Base-by-base conservation (phyloP, 441 rosid genomes). In the Bruguiera hainesii region DNA sequence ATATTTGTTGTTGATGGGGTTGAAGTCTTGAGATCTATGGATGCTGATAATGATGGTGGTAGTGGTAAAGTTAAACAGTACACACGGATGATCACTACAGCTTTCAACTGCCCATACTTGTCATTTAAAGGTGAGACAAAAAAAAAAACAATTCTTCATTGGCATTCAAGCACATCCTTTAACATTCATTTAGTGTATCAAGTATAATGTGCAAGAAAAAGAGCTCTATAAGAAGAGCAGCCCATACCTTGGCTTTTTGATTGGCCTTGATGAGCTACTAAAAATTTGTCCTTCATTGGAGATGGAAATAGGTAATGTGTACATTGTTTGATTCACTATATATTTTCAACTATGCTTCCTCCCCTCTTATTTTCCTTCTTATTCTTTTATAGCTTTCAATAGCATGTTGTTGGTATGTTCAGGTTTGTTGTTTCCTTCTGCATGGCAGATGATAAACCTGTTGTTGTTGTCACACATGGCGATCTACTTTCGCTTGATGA, bases 391-490 rank as follows among this genome's bases (percentile, higher is more conserved):
- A 60, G 63, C 28, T 10, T 42, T 59, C 55, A 7, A 48, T 60
- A 39, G n/a, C 19, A 58, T 25, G 33, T 66, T 29, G 25, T 50
- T 6, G 56, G 30, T 21, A 5, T 15, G 55, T 68, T 53, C 13
- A 35, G 6, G 58, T 26, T 55, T 26, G 15, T 55, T 75, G 48
- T 18, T 56, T 69, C 57, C 62, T 35, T 19, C 2, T 69, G 8
- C 60, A 39, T 56, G 67, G 51, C 76, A 91, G 98, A 93, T 87
- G 87, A 86, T 75, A 90, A 87, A 78, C 92, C 98, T 74, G 93
- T 71, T 65, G 79, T 93, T 23, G 88, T 85, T 71, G 75, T 90
- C 61, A 90, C 96, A n/a, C 96, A 87, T 42, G 96, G 98, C 10
- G 94, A 93, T 82, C 66, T 88, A 25, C 89, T 93, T 74, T 84